Base-by-base conservation (phyloP, 495 filamentous ascomycete species). In the Sporormia fimetaria region DNA sequence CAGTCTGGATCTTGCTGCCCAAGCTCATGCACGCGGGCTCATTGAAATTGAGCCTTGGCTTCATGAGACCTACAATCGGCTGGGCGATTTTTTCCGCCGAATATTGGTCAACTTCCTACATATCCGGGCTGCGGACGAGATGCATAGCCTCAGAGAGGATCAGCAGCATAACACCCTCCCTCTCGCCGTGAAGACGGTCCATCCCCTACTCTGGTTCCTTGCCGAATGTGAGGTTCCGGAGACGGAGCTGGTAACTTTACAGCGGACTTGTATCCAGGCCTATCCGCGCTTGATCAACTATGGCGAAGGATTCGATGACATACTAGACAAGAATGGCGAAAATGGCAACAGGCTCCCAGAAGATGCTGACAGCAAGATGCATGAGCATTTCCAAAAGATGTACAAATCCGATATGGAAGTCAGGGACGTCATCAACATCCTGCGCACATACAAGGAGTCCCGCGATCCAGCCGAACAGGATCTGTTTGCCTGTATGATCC, bases 201-300 rank as follows among this genome's bases (percentile, higher is more conserved):
- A 80, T 29, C 75, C 75, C 0, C 66, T 98, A 48, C 70, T 95
- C 6, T 74, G 82, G 36, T 77, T 88, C 26, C 58, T 95, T 39
- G 42, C 34, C 21, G 78, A 83, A 51, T 78, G 83, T 51, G 35
- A 42, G 5, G 25, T 64, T 18, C 39, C 44, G 4, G 68, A 71
- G 25, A 68, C 76, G 40, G 71, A 76, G 17, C 65, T 74, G 12
- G 70, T 73, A 5, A 65, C 63, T 7, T 71, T 93, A 33, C 84
- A 95, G 60, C 75, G 92, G 25, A 69, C 75, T 25, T 95, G 87
- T 58, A 83, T 99, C 38, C 85, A 87, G 27, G 80, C 81, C 0
- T 99, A 94, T 51, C 90, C 90, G n/a, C 71, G 90, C 34, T 67
- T 99, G 29, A 93, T 96, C 61, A 96, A 95, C 55, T 94, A 94